These are phyloP conservation scores for Heterococcus sp. DNA, from an alignment of 108 stramenopile species.

Conservation along the genomic window DNA sequence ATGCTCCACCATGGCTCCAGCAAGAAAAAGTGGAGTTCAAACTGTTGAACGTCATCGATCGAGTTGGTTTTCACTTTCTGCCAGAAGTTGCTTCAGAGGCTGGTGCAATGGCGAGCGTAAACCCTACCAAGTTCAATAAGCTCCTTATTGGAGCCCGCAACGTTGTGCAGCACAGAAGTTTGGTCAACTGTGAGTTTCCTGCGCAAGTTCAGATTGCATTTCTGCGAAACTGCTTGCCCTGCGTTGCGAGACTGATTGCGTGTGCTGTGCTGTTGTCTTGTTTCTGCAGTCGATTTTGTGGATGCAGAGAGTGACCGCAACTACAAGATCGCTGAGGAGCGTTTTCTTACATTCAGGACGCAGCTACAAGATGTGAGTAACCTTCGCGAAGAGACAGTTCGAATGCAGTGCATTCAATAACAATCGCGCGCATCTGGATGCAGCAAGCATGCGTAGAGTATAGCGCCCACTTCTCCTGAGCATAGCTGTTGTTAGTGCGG, in stretches of 20 bases:
- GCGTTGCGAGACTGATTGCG: neutral
- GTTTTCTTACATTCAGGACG: neutral
- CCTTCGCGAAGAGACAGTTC: too few species aligned
- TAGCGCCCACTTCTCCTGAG: neutral
- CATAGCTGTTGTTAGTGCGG: neutral
- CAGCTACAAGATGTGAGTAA: neutral
- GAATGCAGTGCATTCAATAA: neutral
- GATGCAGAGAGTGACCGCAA: neutral
- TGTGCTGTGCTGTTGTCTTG: neutral
- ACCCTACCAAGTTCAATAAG: neutral
- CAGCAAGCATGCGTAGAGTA: neutral
- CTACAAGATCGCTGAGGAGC: neutral
- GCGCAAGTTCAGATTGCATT: neutral
- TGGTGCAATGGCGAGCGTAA: too few species aligned
- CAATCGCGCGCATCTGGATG: neutral
- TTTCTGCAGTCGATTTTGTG: neutral
- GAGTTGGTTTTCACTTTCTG: too few species aligned
- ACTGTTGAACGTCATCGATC: too few species aligned
- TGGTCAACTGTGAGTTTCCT: neutral
- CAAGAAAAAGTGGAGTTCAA: too few species aligned
- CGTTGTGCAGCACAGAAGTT: neutral
- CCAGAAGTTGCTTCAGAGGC: too few species aligned
- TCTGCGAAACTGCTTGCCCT: neutral
- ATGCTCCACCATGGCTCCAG: too few species aligned
- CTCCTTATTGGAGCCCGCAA: neutral